These are phyloP conservation scores for Aspergillus transmontanensis DNA, from an alignment of 2,329 filamentous ascomycete species.

Conservation along the genomic window DNA sequence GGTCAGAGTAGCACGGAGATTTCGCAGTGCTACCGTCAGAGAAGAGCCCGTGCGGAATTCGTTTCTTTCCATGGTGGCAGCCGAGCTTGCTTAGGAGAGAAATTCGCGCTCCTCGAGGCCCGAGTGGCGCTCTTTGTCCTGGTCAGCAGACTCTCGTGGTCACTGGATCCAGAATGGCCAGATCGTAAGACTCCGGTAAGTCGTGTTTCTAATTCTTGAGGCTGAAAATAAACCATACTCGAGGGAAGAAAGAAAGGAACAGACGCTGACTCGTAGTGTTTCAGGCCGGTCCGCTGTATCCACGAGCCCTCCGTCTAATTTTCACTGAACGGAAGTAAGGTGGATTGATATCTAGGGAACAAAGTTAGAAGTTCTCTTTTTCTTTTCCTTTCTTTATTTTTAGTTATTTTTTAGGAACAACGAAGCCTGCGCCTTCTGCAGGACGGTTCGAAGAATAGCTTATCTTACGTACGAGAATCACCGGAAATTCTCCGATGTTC, in stretches of 20 bases:
- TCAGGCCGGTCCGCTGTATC: background rate
- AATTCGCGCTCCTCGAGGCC: conserved; percentile 44
- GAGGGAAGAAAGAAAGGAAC: background rate
- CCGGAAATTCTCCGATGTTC: background rate
- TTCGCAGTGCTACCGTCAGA: conserved; percentile 36
- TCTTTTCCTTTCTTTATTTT: background rate
- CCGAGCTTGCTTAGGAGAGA: conserved; percentile 46
- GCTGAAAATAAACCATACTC: background rate
- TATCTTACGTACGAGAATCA: background rate
- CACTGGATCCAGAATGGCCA: conserved; percentile 38
- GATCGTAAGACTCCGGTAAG: conserved; percentile 27
- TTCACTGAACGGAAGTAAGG: background rate
- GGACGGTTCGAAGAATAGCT: background rate
- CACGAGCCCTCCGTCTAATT: background rate
- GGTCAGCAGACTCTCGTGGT: conserved; percentile 32
- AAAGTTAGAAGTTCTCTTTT: background rate
- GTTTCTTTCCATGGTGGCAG: conserved; percentile 48
- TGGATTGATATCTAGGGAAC: background rate
- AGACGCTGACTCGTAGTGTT: background rate
- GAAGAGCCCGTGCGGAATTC: conserved; percentile 41
- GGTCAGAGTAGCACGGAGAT: conserved; percentile 33
- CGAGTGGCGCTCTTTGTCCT: conserved; percentile 38
- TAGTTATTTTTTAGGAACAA: background rate
- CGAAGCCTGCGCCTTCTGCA: background rate
- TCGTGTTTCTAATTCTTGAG: background rate